Conservation (phyloP, 176 grass and related monocot genomes). For the Guadua angustifolia region DNA sequence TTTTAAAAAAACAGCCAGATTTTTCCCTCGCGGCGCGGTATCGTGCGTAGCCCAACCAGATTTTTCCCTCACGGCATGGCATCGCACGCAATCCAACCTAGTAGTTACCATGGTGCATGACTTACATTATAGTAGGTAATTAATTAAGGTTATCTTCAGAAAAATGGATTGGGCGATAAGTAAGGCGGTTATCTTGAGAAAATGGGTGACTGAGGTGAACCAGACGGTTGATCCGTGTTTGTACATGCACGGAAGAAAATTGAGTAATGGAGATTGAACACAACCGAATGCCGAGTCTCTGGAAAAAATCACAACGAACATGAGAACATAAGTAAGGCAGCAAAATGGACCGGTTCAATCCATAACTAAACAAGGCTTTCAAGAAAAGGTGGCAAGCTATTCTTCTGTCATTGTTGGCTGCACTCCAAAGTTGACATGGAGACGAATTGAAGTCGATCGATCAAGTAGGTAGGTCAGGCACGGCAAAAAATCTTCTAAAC, state of each 20-base stretch:
- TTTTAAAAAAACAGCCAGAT: no score
- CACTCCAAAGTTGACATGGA: slow-evolving; percentile 46
- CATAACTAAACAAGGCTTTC: not conserved
- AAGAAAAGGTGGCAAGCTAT: not conserved
- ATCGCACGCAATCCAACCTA: no score
- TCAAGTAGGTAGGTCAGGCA: not conserved
- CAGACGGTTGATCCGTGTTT: no score
- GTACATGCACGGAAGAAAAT: not conserved
- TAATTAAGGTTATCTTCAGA: no score
- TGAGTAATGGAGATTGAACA: not conserved
- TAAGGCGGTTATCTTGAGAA: no score
- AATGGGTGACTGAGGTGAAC: no score
- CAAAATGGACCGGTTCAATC: slow-evolving; percentile 39
- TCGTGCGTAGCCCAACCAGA: no score
- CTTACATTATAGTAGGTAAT: no score
- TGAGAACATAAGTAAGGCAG: not conserved
- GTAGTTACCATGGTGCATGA: no score
- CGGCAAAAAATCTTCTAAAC: not conserved
- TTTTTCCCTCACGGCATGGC: no score
- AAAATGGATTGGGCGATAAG: no score
- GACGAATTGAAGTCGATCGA: not conserved
- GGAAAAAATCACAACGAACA: not conserved
- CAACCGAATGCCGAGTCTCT: not conserved
- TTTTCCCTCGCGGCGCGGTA: no score
- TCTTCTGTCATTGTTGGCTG: slow-evolving; percentile 10